These are phyloP conservation scores for Penicillium nordicum DNA, from an alignment of 2,329 filamentous ascomycete genomes.

Conservation along the genomic window DNA sequence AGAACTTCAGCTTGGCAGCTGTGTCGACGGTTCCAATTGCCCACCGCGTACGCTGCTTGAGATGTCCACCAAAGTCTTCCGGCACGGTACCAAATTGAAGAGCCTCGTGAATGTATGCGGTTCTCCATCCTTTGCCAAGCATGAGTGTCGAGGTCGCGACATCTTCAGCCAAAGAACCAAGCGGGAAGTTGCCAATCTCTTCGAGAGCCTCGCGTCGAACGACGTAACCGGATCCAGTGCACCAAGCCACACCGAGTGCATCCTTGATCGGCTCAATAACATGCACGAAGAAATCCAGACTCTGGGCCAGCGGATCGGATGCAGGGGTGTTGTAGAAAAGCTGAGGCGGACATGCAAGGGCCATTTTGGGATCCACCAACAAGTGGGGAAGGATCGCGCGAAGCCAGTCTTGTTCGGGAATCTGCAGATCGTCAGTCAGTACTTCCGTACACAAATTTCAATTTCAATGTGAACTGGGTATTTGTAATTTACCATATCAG, in stretches of 20 bases:
- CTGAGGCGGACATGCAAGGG: constrained; percentile 59
- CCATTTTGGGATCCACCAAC: constrained; percentile 54
- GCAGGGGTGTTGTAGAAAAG: constrained; percentile 62
- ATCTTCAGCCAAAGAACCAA: constrained; percentile 60
- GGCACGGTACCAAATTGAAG: constrained; percentile 56
- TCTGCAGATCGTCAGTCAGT: constrained; percentile 36
- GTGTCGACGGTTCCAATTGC: constrained; percentile 54
- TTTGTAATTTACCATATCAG: constrained; percentile 54
- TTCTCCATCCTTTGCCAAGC: constrained; percentile 60
- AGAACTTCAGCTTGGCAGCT: constrained; percentile 59
- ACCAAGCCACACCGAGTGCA: constrained; percentile 55
- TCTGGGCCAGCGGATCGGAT: constrained; percentile 58
- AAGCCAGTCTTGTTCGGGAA: constrained; percentile 60
- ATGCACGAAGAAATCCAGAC: constrained; percentile 58
- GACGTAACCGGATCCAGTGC: constrained; percentile 62
- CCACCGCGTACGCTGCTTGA: constrained; percentile 41
- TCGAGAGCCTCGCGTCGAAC: constrained; percentile 59
- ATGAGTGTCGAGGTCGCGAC: constrained; percentile 58
- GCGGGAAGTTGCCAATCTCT: constrained; percentile 60
- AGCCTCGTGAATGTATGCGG: constrained; percentile 57
- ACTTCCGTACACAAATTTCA: neutral
- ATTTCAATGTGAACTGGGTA: neutral
- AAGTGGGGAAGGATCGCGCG: constrained; percentile 59
- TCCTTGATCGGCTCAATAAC: constrained; percentile 49
- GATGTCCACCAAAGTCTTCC: constrained; percentile 36